Base-by-base conservation (phyloP, 1,284 basidiomycete genomes). In the Meira miltonrushii region DNA sequence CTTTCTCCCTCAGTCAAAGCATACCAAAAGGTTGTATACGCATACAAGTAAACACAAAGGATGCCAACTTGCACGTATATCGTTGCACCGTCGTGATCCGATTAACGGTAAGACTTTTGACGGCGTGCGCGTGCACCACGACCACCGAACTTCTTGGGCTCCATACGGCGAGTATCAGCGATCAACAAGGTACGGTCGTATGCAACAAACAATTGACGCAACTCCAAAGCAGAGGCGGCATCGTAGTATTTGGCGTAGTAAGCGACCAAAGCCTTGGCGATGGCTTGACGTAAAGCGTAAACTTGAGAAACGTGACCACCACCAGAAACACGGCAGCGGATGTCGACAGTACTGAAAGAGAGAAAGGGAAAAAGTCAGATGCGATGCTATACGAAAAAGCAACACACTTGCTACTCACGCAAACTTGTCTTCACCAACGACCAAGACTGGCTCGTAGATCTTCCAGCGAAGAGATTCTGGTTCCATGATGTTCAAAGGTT, bases 281-380 rank as follows among this genome's bases (percentile, higher is more conserved):
- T 95, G 53, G 95, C 95, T 84, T 99, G 95, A 74, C 95, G 92
- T 81, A 98, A 92, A 69, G 95, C 95, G 82, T 98, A 99, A 69
- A 98, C 85, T 82, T 98, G 95, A 64, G 94, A 96, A 67, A 92
- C 93, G 84, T 97, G 94, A 82, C 95, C 95, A 86, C 95, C 95
- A 82, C 95, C 95, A 82, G 93, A 94, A 72, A 96, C 95, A 60
- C 93, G 90, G 62, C 98, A 90, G 74, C 94, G 91, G 82, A 99
- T 93, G 83, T 99, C 94, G 77, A 98, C 72, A 48, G 69, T 71
- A 60, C 75, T 77, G 64, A 41, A 15, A 15, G 39, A 13, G 25
- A 39, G 6, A 44, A 10, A 44, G 17, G 10, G 50, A 13, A 15
- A 25, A 23, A 51, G 28, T 23, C 3, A 33, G 28, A 33, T n/a